These are phyloP conservation scores for Royoungia palumana DNA, from an alignment of 768 basidiomycete species.

Conservation along the genomic window DNA sequence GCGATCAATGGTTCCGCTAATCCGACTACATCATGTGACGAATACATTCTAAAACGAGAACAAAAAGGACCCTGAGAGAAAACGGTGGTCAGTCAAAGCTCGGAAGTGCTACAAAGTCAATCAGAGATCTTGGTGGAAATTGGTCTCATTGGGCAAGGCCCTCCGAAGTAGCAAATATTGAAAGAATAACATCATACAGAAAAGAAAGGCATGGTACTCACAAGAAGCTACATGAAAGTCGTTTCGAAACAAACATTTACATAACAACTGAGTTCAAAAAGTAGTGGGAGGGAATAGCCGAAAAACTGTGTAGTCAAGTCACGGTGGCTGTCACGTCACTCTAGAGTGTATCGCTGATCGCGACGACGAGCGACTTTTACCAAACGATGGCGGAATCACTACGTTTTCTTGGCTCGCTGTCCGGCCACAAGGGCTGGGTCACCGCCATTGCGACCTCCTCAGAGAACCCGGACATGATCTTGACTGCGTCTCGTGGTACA, in stretches of 20 bases:
- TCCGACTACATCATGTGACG: no score
- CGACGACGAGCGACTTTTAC: conserved; percentile 22
- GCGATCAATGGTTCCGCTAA: no score
- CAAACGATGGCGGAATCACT: conserved; percentile 77
- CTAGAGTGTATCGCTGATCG: conserved; percentile 25
- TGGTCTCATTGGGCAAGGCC: conserved; percentile 54
- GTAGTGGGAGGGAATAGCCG: conserved; percentile 27
- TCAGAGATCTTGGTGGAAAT: conserved; percentile 74
- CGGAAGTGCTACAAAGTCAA: neutral
- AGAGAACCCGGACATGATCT: conserved; percentile 98
- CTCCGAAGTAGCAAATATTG: conserved; percentile 73
- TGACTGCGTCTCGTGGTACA: conserved; percentile 95
- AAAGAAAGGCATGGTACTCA: conserved; percentile 12
- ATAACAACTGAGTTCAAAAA: neutral
- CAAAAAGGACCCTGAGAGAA: neutral
- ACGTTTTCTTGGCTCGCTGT: conserved; percentile 86
- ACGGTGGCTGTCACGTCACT: conserved; percentile 61
- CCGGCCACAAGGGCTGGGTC: conserved; percentile 96
- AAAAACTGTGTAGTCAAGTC: conserved; percentile 57
- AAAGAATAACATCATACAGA: conserved; percentile 42
- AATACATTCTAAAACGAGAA: neutral
- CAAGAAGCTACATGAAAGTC: neutral
- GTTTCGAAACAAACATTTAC: neutral
- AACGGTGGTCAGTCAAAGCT: conserved; percentile 7
- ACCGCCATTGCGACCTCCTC: conserved; percentile 98